A percentile compares a stretch with the other conserved stretches of the same genome.
Conservation (phyloP, 2,329 filamentous ascomycete genomes). For the Emergomyces orientalis region DNA sequence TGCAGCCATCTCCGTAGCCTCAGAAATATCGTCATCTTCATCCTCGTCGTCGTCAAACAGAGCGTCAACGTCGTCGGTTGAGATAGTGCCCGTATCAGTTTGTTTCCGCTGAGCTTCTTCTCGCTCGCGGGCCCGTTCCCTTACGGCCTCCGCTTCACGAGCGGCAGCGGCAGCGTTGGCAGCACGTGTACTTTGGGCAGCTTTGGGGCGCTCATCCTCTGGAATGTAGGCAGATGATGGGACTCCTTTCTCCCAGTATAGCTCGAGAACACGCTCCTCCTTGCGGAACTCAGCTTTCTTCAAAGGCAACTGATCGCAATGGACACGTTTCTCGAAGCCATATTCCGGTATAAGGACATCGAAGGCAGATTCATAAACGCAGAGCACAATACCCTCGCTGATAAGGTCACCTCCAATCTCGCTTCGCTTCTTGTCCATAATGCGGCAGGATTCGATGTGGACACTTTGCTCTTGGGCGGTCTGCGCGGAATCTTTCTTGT, state of each 20-base stretch:
- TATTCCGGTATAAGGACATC: constrained; percentile 97
- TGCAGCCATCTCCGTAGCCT: constrained; percentile 82
- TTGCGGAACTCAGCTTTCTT: constrained; percentile 99
- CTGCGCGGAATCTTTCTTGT: constrained; percentile 97
- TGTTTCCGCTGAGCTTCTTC: constrained; percentile 88
- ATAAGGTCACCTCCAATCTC: constrained; percentile 85
- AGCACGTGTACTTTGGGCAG: constrained; percentile 61
- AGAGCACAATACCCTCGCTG: constrained; percentile 89
- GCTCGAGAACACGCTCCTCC: constrained; percentile 83
- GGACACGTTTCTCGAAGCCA: constrained; percentile 97
- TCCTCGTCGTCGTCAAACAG: constrained; percentile 83
- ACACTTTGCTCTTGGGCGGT: constrained; percentile 98
- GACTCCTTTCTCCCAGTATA: constrained; percentile 99
- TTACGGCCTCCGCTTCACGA: constrained; percentile 71
- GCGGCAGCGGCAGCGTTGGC: constrained; percentile 67
- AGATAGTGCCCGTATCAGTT: constrained; percentile 89
- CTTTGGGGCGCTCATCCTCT: constrained; percentile 90
- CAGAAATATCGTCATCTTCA: constrained; percentile 67
- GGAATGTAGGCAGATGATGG: constrained; percentile 92
- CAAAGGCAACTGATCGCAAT: constrained; percentile 93
- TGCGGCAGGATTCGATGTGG: constrained; percentile 92
- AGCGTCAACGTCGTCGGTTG: constrained; percentile 86
- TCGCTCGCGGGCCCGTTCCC: constrained; percentile 70
- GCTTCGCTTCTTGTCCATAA: constrained; percentile 85
- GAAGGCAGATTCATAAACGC: constrained; percentile 97